Conservation (phyloP, 2,329 filamentous ascomycete species). For the Penicillium rolfsii region DNA sequence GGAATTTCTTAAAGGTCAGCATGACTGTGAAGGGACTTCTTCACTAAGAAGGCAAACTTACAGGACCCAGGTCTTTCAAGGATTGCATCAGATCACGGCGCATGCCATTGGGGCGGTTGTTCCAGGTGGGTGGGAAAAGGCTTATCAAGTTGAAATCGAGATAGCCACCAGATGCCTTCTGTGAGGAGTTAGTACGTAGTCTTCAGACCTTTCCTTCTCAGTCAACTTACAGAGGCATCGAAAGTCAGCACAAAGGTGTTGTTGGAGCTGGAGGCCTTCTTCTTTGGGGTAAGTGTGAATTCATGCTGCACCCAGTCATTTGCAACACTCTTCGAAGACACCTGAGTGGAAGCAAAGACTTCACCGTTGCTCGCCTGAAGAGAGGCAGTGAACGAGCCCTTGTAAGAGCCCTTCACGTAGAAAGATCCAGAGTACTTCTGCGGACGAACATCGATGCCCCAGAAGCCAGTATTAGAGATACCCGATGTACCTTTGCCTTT, state of each 20-base stretch:
- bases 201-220: too few species aligned
- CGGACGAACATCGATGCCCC: conserved; percentile 55
- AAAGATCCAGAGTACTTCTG: conserved; percentile 57
- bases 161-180: conserved; percentile 43
- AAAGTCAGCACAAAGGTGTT: conserved; percentile 58
- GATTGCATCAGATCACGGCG: conserved; percentile 55
- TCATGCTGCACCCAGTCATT: conserved; percentile 47
- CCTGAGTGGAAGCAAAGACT: conserved; percentile 35
- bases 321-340: conserved; percentile 44
- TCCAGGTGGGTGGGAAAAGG: conserved; percentile 60
- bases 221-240: conserved; percentile 42
- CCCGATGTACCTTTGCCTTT: conserved; percentile 49
- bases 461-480: conserved; percentile 55
- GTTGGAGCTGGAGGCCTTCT: conserved; percentile 43
- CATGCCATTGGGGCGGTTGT: conserved; percentile 55
- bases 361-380: conserved; percentile 46
- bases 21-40: background rate
- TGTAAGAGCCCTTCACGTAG: conserved; percentile 48
- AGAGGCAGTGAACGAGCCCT: conserved; percentile 41
- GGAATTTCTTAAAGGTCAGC: conserved; percentile 41
- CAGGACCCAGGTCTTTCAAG: conserved; percentile 30
- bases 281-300: conserved; percentile 35
- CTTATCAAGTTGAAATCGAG: conserved; percentile 58
- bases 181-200: background rate
- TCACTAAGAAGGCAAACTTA: conserved; percentile 11